Evolutionary conservation across 2,329 filamentous ascomycete species (phyloP), one percentile per base, ranked within the genome.

Genomic region (Graphium sp.): DNA sequence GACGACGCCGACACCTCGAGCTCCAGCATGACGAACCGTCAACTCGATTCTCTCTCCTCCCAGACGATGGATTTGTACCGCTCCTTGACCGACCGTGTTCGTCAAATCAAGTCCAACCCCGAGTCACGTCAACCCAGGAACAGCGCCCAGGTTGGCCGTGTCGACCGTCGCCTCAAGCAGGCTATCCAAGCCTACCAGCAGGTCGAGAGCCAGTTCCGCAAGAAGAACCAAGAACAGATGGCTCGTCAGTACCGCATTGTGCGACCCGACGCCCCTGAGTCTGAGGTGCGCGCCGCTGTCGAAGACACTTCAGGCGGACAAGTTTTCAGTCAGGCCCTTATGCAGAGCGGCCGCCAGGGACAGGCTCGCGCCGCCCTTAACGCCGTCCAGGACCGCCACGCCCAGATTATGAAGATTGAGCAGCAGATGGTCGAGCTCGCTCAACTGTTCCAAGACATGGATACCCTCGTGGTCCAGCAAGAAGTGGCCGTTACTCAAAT

Each of bases 191-290:
- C 72, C 35, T 94, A 85, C 59, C 82, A 89, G 53, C 65, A 72
- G 38, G 62, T 82, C 31, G 85, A 95, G 52, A 70, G 70, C 2
- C 66, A 74, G 14, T 93, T 85, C 63, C 71, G 78, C 46, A 78
- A 79, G 52, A 74, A 77, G 40, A 72, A 82, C 18, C 68, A 81
- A 48, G 78, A 83, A 28, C 82, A 91, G 52, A 80, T 91, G 56
- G 78, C 74, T 39, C 71, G 89, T 31, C 84, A 94, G 49, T 93
- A 91, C 55, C 70, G 79, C 34, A 94, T 95, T 47, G 85, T 89
- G 31, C 69, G 74, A 37, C 81, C 84, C 14, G 74, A 92, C 33
- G 82, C 82, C 4, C 67, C 70, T 17, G 80, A 89, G 30, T 60
- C 65, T 24, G 84, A 95, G 50, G 71, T 94, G 17, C 65, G 67